These are phyloP conservation scores for Cucumis hystrix DNA, from an alignment of 306 rosid species.

Conservation along the genomic window DNA sequence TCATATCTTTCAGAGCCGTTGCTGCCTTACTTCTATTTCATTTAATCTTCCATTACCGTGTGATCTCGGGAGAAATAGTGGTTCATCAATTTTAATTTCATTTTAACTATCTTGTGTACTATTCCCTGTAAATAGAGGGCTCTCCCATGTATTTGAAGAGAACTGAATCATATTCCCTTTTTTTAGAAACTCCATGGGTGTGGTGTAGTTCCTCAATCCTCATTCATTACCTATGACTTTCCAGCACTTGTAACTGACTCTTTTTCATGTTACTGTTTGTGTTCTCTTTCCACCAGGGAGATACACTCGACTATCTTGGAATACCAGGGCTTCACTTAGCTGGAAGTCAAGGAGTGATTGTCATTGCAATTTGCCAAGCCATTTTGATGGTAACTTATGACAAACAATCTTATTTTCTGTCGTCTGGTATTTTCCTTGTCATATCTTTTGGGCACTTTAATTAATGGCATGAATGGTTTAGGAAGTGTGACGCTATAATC, in stretches of 20 bases:
- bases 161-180: background rate
- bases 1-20: background rate
- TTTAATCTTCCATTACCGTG: background rate
- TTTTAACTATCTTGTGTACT: too few species aligned
- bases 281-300: constrained; percentile 50
- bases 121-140: too few species aligned
- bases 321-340: constrained; percentile 89
- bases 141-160: too few species aligned
- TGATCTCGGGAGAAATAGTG: too few species aligned
- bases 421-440: background rate
- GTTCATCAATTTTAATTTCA: too few species aligned
- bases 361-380: constrained; percentile 88
- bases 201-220: background rate
- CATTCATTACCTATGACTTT: background rate
- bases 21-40: background rate
- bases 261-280: background rate
- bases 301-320: constrained; percentile 86
- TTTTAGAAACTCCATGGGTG: background rate
- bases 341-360: constrained; percentile 90
- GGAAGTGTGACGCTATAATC: background rate
- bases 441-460: background rate
- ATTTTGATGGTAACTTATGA: constrained; percentile 56
- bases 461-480: background rate
- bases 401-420: background rate
- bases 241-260: background rate